Evolutionary conservation across 106 monocot species (phyloP).

Genomic region (Gastrodia elata): DNA sequence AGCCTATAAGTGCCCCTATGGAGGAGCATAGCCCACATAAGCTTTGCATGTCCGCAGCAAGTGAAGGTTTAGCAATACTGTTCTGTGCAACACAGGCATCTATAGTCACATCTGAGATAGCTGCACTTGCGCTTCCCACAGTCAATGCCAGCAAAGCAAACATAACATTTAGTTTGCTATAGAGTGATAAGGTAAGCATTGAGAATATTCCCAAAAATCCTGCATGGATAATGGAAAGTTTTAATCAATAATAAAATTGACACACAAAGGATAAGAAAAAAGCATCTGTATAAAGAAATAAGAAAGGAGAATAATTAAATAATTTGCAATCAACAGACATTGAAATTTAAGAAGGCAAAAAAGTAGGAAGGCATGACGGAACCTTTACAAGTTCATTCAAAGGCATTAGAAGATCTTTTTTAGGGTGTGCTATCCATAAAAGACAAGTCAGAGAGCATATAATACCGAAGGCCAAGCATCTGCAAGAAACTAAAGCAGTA

Average conservation of each 20-base stretch:
- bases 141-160: slow-evolving; percentile 55
- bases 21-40: slow-evolving; percentile 62
- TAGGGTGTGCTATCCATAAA: neutral
- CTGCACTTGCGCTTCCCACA: slow-evolving; percentile 42
- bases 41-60: slow-evolving; percentile 90
- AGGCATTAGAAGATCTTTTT: neutral
- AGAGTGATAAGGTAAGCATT: slow-evolving; percentile 51
- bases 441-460: no score
- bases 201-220: slow-evolving; percentile 48
- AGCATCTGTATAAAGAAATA: neutral
- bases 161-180: slow-evolving; percentile 32
- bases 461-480: no score
- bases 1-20: slow-evolving; percentile 69
- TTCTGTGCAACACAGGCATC: slow-evolving; percentile 86
- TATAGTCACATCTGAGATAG: slow-evolving; percentile 86
- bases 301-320: neutral
- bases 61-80: slow-evolving; percentile 48
- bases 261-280: neutral
- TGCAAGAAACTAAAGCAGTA: no score
- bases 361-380: neutral
- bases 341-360: neutral
- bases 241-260: neutral
- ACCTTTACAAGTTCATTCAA: neutral
- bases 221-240: slow-evolving; percentile 12
- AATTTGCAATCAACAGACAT: neutral